A percentile compares a stretch with the other conserved stretches of the same genome.
Evolutionary conservation across 495 filamentous ascomycete species (phyloP).

Genomic region (Neurospora intermedia): DNA sequence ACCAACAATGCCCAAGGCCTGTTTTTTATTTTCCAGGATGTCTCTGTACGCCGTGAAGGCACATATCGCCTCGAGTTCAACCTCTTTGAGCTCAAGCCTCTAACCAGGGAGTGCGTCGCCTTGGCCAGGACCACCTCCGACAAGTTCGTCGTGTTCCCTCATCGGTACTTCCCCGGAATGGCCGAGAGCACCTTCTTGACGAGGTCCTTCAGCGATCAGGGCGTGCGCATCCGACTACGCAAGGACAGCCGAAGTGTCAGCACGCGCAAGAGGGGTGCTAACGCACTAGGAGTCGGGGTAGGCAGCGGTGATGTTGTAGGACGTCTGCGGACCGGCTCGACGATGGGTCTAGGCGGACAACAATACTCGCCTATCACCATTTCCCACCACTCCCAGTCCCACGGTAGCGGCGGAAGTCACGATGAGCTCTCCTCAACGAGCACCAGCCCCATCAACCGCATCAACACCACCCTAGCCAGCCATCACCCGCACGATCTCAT

Average conservation of each 20-base stretch:
- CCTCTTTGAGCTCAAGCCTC: conserved; percentile 82
- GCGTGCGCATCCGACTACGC: conserved; percentile 75
- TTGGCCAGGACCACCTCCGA: conserved; percentile 65
- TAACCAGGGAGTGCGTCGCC: conserved; percentile 30
- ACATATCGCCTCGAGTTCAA: conserved; percentile 72
- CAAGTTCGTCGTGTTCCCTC: conserved; percentile 61
- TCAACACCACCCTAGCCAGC: not conserved
- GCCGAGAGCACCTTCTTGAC: conserved; percentile 86
- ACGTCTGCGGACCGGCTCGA: not conserved
- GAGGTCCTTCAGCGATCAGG: conserved; percentile 89
- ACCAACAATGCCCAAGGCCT: conserved; percentile 84
- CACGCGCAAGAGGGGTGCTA: conserved; percentile 31
- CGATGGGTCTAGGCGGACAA: not conserved
- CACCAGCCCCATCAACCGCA: not conserved
- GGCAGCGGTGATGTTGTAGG: not conserved
- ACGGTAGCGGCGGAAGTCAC: not conserved
- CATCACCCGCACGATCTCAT: not conserved
- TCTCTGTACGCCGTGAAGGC: conserved; percentile 77
- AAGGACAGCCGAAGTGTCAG: conserved; percentile 55
- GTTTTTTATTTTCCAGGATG: conserved; percentile 94
- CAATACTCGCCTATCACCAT: not conserved
- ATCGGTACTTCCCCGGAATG: conserved; percentile 80
- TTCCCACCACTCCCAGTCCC: not conserved
- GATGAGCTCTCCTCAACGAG: not conserved
- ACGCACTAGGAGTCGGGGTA: not conserved